These are phyloP conservation scores for Picea abies DNA, from an alignment of 83 land plant species.

Conservation along the genomic window DNA sequence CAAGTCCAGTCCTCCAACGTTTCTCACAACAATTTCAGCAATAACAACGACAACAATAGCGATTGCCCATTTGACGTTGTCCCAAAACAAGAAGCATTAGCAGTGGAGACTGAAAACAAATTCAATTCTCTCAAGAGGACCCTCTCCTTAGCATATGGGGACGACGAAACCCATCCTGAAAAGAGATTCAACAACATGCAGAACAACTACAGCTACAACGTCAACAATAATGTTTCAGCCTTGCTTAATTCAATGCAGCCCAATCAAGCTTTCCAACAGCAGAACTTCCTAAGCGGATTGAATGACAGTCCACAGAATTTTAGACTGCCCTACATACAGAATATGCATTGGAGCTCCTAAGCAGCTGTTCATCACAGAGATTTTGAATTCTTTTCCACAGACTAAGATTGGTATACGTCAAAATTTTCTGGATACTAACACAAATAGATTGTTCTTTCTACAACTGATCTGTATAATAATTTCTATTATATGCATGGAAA, in stretches of 20 bases:
- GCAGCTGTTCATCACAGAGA: too few relatives aligned
- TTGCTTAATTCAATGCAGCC: slow-evolving; percentile 8
- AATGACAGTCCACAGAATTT: slow-evolving; percentile 7
- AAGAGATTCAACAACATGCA: slow-evolving; percentile 10
- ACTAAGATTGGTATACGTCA: too few relatives aligned
- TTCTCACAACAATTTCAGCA: neutral
- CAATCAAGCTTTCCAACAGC: slow-evolving; percentile 7
- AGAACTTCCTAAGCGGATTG: neutral
- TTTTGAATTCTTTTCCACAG: too few relatives aligned
- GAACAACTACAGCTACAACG: slow-evolving; percentile 10
- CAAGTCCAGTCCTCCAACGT: neutral
- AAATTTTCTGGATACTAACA: too few relatives aligned
- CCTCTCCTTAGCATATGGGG: slow-evolving; percentile 11
- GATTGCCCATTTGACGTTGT: neutral
- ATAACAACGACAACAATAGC: slow-evolving; percentile 1
- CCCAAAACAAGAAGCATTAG: slow-evolving; percentile 1
- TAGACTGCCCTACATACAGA: slow-evolving; percentile 1
- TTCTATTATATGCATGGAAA: too few relatives aligned
- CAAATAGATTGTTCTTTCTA: too few relatives aligned
- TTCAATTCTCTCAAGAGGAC: slow-evolving; percentile 16
- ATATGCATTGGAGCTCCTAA: slow-evolving; percentile 5
- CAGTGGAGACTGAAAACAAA: neutral
- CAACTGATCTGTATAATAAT: too few relatives aligned
- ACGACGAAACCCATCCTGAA: neutral
- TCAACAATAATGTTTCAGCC: slow-evolving; percentile 6